A percentile compares a stretch with the other conserved stretches of the same genome.
Evolutionary conservation across 2,329 filamentous ascomycete species (phyloP).

Genomic region (Westerdykella ornata): DNA sequence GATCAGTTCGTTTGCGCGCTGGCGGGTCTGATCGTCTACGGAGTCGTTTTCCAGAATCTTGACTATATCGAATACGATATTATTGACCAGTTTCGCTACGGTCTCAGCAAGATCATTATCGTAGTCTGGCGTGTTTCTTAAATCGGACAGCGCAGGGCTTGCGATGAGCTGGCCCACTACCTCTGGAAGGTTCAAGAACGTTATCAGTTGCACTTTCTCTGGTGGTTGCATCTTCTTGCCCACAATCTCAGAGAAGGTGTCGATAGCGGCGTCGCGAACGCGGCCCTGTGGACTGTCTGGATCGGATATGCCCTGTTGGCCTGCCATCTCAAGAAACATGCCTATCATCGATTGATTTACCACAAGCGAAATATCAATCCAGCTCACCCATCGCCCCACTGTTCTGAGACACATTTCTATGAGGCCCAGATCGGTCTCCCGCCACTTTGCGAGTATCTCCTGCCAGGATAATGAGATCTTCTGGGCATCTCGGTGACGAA

Average conservation of each 20-base stretch:
- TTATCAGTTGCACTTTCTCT: slow-evolving; percentile 91
- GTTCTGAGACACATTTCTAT: slow-evolving; percentile 84
- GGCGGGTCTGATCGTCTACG: slow-evolving; percentile 57
- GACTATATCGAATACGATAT: slow-evolving; percentile 77
- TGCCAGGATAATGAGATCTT: slow-evolving; percentile 89
- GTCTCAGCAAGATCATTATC: slow-evolving; percentile 93
- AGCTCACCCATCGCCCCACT: slow-evolving; percentile 96
- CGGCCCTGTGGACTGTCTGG: slow-evolving; percentile 58
- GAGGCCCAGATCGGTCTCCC: slow-evolving; percentile 58
- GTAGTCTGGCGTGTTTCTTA: slow-evolving; percentile 75
- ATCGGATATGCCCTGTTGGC: slow-evolving; percentile 56
- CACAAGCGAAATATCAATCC: slow-evolving; percentile 93
- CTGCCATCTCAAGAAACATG: slow-evolving; percentile 78
- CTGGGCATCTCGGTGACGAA: slow-evolving; percentile 77
- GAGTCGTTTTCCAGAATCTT: slow-evolving; percentile 69
- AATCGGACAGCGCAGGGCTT: slow-evolving; percentile 72
- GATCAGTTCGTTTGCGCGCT: slow-evolving; percentile 73
- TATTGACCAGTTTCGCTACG: slow-evolving; percentile 93
- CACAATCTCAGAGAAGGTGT: slow-evolving; percentile 91
- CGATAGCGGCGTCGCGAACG: slow-evolving; percentile 83
- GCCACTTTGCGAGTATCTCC: slow-evolving; percentile 75
- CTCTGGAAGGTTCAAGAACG: slow-evolving; percentile 77
- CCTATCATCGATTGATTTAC: slow-evolving; percentile 76
- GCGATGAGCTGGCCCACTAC: slow-evolving; percentile 81
- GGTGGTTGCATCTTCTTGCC: slow-evolving; percentile 94